Base-by-base conservation (phyloP, 257 asterid genomes). In the Rubia yunnanensis region DNA sequence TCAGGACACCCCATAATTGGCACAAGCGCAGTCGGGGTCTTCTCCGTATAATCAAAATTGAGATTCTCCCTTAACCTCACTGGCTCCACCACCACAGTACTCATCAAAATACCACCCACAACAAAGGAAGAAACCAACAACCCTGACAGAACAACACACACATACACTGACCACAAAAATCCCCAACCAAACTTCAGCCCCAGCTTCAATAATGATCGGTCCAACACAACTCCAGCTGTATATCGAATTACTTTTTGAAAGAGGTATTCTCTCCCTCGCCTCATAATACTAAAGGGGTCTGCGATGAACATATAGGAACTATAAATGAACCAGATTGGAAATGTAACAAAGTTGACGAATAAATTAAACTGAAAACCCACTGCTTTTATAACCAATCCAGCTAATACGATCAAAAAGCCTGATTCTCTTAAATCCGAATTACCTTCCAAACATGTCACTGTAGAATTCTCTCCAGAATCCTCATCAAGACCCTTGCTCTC, bases 171-270 rank as follows among this genome's bases (percentile, higher is more conserved):
- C 97, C 95, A 90, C 82, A 94, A 72, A 63, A 91, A 66, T 57
- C 99, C 99, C 99, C 98, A 90, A 23, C 89, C 88, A 32, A 86
- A 78, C 70, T 82, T 91, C 79, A 94, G 49, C 17, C 86, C 92
- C 56, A 84, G 73, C 71, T 78, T 90, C 90, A 92, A 83, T 20
- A 83, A 46, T 7, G 85, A 83, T 34, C 72, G 78, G 60, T 88
- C 84, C 54, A 83, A 65, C 44, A 77, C 78, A 63, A 48, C 74
- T 2, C 62, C 71, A 36, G 81, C 76, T 32, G 70, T 57, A 64
- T 63, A 63, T 69, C 66, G 86, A 52, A 66, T 72, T 18, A 77
- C 22, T 70, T 70, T 83, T 32, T 24, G 65, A 32, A 74, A 7
- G 41, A 77, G 46, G 74, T 50, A 85, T 31, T 57, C 69, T 72